Evolutionary conservation across 2,329 filamentous ascomycete genomes (phyloP), one percentile per base, ranked within the genome.

Genomic region (Neonectria coccinea): DNA sequence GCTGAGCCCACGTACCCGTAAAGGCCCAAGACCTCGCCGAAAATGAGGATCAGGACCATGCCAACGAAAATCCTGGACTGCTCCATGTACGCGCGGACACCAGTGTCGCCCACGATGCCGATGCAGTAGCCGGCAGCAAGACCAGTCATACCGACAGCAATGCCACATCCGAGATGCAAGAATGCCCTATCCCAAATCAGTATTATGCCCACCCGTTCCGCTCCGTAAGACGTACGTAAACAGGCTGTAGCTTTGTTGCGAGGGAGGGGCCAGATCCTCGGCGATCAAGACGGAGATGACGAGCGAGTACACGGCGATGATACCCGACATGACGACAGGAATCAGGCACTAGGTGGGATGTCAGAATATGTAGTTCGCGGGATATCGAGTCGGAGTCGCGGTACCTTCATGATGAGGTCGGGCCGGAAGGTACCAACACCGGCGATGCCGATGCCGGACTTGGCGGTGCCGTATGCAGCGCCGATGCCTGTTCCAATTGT

Each of bases 1-100:
- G 12, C 12, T 12, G 67, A 29, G n/a, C 20, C 12, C 11, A 79
- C 91, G 72, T 85, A 97, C 93, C 96, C 96, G 76, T 99, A 99
- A 33, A 99, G 90, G 79, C 96, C 96, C 78, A 99, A 79, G 18
- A 99, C 96, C 85, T 99, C 96, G 62, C 93, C 96, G 78, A 99
- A 99, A 88, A 99, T 99, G 68, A 98, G 87, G 73, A 98, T 98
- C 74, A 99, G 83, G 51, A 99, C 95, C 96, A 98, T 98, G 80
- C 96, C 96, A 54, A 99, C 96, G 74, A 97, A 99, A 70, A 99
- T 92, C 68, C 95, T 89, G 54, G 92, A 97, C 81, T 99, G 96
- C 75, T 93, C 89, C 94, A 99, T 97, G 83, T 97, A 98, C 62
- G 94, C 90, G 73, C 96, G 90, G 57, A 98, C 95, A 66, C 96